These are phyloP conservation scores for Neurospora tetrasperma DNA, from an alignment of 495 filamentous ascomycete genomes.

Conservation along the genomic window DNA sequence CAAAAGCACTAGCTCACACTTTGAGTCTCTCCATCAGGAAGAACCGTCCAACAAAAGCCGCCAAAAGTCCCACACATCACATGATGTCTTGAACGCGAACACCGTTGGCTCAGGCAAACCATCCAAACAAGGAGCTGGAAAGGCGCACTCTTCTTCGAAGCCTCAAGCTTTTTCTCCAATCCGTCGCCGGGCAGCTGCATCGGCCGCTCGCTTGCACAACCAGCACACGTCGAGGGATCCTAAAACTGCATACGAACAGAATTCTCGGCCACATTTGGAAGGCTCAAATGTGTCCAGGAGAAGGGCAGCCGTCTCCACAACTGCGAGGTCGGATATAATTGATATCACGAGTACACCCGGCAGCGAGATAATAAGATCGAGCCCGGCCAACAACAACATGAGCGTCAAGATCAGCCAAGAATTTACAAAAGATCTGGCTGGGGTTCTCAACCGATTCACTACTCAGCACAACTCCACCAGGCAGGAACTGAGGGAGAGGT, in stretches of 20 bases:
- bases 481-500: constrained; percentile 11
- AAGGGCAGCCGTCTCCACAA: neutral
- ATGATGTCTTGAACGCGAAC: neutral
- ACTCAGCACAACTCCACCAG: constrained; percentile 8
- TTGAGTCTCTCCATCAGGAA: neutral
- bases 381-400: constrained; percentile 3
- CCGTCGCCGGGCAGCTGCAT: neutral
- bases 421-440: constrained; percentile 13
- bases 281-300: neutral
- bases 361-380: constrained; percentile 1
- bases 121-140: neutral
- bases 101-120: neutral
- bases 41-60: neutral
- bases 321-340: constrained; percentile 2
- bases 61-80: neutral
- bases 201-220: neutral
- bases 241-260: neutral
- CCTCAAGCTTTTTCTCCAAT: neutral
- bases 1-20: neutral
- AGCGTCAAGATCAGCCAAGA: constrained; percentile 13
- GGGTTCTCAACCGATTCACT: constrained; percentile 18
- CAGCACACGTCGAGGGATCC: neutral
- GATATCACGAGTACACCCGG: neutral
- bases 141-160: neutral
- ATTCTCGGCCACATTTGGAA: constrained; percentile 2